These are phyloP conservation scores for Starmerella apis DNA, from an alignment of 805 yeast species.

Conservation along the genomic window DNA sequence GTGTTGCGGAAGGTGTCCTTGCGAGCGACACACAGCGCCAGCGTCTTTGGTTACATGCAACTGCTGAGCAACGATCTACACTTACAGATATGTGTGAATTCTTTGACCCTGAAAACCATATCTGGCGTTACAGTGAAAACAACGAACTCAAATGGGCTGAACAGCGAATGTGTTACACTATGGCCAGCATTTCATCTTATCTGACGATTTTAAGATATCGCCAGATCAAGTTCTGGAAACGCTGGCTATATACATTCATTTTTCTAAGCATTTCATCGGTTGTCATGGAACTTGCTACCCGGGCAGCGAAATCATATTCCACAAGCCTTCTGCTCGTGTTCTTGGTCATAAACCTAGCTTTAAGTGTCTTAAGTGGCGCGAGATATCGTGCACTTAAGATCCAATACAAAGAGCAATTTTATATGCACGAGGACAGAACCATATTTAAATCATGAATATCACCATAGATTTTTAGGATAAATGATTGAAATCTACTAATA, in stretches of 20 bases:
- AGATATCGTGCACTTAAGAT: background rate
- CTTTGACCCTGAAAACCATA: background rate
- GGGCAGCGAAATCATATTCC: background rate
- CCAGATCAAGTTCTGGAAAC: background rate
- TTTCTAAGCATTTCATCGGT: background rate
- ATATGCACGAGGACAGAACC: background rate
- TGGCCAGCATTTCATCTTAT: background rate
- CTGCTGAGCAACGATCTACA: too few species aligned
- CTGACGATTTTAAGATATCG: background rate
- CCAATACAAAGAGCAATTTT: background rate
- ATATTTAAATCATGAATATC: background rate
- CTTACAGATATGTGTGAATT: background rate
- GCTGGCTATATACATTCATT: background rate
- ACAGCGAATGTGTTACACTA: background rate
- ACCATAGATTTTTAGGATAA: too few species aligned
- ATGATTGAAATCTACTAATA: too few species aligned
- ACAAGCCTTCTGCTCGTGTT: background rate
- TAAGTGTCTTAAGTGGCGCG: background rate
- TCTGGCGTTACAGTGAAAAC: background rate
- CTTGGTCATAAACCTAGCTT: background rate
- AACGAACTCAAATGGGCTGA: background rate
- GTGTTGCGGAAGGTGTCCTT: background rate
- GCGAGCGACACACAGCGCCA: background rate
- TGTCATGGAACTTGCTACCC: background rate
- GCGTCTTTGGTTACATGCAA: background rate